These are phyloP conservation scores for Beauveria scarabaeidicola DNA, from an alignment of 2,329 filamentous ascomycete species.

Conservation along the genomic window DNA sequence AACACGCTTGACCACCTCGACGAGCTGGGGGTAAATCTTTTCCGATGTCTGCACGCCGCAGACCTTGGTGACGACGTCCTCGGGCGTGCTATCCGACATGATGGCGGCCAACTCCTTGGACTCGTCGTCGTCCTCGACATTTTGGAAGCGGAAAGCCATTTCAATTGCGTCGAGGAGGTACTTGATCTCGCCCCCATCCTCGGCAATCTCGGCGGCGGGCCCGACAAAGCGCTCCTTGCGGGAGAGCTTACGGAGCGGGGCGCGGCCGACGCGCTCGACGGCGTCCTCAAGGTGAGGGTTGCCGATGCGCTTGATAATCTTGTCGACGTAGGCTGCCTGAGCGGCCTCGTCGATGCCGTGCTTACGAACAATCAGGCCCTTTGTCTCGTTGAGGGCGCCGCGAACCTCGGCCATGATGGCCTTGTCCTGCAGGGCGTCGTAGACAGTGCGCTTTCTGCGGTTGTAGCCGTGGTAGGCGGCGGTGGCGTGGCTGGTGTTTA, in stretches of 20 bases:
- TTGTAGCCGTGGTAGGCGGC: constrained; percentile 93
- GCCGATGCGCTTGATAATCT: constrained; percentile 86
- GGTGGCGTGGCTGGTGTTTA: constrained; percentile 96
- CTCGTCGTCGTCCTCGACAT: constrained; percentile 86
- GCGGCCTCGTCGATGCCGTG: constrained; percentile 67
- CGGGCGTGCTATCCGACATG: constrained; percentile 63
- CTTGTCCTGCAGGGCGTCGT: constrained; percentile 76
- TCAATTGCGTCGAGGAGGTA: constrained; percentile 76
- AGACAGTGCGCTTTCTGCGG: constrained; percentile 76
- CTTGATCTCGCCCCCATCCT: constrained; percentile 63
- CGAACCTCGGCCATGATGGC: constrained; percentile 73
- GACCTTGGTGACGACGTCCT: constrained; percentile 70
- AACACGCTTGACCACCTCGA: constrained; percentile 74
- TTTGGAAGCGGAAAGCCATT: constrained; percentile 92
- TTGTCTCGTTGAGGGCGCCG: constrained; percentile 76
- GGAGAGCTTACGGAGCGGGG: constrained; percentile 85
- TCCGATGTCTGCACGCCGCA: constrained; percentile 72
- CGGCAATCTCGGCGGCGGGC: constrained; percentile 80
- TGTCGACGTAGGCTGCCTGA: constrained; percentile 80
- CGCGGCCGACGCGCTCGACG: constrained; percentile 90
- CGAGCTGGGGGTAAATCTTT: constrained; percentile 67
- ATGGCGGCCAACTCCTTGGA: constrained; percentile 78
- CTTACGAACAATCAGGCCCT: constrained; percentile 76
- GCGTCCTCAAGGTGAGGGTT: constrained; percentile 90
- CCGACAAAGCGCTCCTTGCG: constrained; percentile 95